Conservation (phyloP, 352 stramenopile species). For the Phytophthora megakarya region DNA sequence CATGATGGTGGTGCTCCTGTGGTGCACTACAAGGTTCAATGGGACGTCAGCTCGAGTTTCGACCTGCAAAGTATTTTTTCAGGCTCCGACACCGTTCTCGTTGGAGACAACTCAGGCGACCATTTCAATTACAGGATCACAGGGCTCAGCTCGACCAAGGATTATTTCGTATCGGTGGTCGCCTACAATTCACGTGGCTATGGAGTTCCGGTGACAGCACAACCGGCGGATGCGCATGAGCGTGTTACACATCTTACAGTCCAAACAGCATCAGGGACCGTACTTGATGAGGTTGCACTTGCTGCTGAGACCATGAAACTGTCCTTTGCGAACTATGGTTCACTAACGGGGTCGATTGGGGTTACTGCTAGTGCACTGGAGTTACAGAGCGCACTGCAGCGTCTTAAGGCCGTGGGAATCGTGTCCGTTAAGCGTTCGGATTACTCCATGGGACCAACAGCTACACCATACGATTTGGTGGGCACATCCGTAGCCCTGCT, state of each 20-base stretch:
- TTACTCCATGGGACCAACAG: conserved; percentile 52
- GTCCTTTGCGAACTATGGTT: conserved; percentile 56
- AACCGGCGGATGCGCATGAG: conserved; percentile 51
- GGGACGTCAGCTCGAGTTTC: conserved; percentile 89
- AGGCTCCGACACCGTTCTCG: conserved; percentile 47
- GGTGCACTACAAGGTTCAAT: conserved; percentile 93
- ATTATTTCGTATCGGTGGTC: conserved; percentile 84
- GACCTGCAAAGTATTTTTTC: conserved; percentile 70
- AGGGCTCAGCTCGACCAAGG: conserved; percentile 43
- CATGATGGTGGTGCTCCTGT: conserved; percentile 76
- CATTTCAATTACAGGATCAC: conserved; percentile 45
- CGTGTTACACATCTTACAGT: conserved; percentile 58
- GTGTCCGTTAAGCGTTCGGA: conserved; percentile 66
- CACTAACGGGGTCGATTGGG: conserved; percentile 44
- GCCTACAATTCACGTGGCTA: conserved; percentile 85
- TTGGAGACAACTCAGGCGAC: background rate
- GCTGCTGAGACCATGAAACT: conserved; percentile 61
- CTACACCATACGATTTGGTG: conserved; percentile 52
- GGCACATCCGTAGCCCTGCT: conserved; percentile 45
- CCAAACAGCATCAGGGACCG: conserved; percentile 31
- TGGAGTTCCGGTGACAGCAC: conserved; percentile 51
- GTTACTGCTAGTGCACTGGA: conserved; percentile 56
- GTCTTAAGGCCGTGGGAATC: conserved; percentile 51
- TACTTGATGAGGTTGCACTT: conserved; percentile 39
- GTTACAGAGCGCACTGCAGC: conserved; percentile 60